Base-by-base conservation (phyloP, 345 rosid genomes). In the Euphorbia peplus region DNA sequence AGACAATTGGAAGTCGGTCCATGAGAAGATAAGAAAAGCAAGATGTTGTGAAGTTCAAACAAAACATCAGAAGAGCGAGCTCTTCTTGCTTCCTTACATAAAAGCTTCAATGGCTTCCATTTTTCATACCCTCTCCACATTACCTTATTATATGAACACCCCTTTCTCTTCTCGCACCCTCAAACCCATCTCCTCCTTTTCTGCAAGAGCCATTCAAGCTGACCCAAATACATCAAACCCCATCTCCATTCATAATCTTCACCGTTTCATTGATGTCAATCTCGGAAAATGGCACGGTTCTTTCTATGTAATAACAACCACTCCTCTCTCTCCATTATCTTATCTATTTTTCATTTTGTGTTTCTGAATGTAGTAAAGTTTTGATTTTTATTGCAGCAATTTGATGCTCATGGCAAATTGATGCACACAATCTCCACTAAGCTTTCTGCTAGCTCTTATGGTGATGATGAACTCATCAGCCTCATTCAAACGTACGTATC, bases 401-500 rank as follows among this genome's bases (percentile, higher is more conserved):
- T 93, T 48, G 96, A 91, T 80, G 84, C 78, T 1, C 39, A 80
- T 63, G 97, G 96, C 44, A 84, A 73, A 50, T 73, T 93, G 75
- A 69, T 85, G 78, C 97, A 91, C 54, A 89, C 83, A 58, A 73
- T 93, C 57, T 85, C 63, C 57, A 93, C 97, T 16, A 79, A 66
- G 78, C 93, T 93, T 66, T 81, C 97, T 0, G 96, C 80, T 12
- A 84, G 83, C 69, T 81, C 91, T 3, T 91, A 91, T 73, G 98
- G 98, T 64, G 97, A 91, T 78, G 92, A 82, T 62, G 97, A 91
- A 7, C 91, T 93, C 48, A 83, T 82, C 41, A 89, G 97, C 76
- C 97, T 91, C 60, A 88, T 87, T 64, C 98, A 93, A 84, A 87
- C 98, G 98, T 93, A 89, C 74, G 87, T 56, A 1, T 30, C n/a